phyloP scores from a whole-genome alignment of 345 rosid species.

The Raphanus raphanistrum region DNA sequence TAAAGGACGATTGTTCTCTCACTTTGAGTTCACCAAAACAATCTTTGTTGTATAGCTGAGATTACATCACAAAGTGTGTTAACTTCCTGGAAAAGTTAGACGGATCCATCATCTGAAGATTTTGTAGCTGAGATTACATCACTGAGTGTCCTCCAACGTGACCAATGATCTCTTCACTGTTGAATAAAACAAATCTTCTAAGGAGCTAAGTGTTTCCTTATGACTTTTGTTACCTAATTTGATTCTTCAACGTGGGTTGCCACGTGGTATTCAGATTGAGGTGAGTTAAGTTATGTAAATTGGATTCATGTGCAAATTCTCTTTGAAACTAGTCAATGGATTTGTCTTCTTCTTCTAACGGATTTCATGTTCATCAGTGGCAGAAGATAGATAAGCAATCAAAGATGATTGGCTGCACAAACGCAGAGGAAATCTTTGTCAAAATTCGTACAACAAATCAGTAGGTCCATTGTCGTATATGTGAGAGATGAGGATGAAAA shows the following conservation, averaged over 20 bases:
- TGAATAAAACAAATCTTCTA: background rate
- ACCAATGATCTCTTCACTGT: constrained; percentile 7
- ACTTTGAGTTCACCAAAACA: constrained; percentile 2
- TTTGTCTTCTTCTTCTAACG: background rate
- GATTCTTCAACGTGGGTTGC: background rate
- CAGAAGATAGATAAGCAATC: background rate
- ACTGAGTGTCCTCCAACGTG: constrained; percentile 32
- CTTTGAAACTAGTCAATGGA: background rate
- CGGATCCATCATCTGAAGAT: background rate
- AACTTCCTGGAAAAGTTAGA: no score
- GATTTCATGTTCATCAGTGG: background rate
- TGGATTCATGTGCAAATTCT: background rate
- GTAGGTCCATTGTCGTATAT: background rate
- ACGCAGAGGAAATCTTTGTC: background rate
- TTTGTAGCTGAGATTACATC: constrained; percentile 36
- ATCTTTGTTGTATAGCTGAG: constrained; percentile 25
- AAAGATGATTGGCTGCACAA: background rate
- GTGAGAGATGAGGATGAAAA: background rate
- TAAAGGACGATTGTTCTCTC: constrained; percentile 2
- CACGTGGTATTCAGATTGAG: background rate
- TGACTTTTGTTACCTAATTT: no score
- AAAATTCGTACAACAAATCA: background rate
- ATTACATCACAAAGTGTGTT: constrained; percentile 31
- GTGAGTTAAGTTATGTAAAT: no score
- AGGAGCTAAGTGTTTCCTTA: background rate